These are phyloP conservation scores for Microdochium nivale DNA, from an alignment of 2,329 filamentous ascomycete species.

Conservation along the genomic window DNA sequence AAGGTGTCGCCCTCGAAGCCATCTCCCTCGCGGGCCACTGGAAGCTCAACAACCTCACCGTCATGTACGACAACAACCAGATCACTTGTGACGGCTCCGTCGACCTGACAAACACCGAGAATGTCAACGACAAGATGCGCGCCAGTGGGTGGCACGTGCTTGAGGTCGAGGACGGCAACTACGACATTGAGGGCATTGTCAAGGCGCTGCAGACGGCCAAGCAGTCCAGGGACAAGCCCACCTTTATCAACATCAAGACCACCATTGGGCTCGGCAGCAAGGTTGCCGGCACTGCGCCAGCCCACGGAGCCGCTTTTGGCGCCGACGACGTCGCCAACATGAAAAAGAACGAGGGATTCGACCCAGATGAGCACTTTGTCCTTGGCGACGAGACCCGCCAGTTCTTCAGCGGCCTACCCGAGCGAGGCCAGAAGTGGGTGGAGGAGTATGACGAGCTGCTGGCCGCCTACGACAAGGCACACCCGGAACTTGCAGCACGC, in stretches of 20 bases:
- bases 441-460: conserved; percentile 39
- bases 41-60: conserved; percentile 39
- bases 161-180: conserved; percentile 38
- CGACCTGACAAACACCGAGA: conserved; percentile 42
- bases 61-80: conserved; percentile 51
- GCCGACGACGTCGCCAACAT: conserved; percentile 41
- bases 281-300: conserved; percentile 36
- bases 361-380: conserved; percentile 37
- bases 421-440: conserved; percentile 35
- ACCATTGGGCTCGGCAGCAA: conserved; percentile 44
- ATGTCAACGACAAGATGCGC: conserved; percentile 45
- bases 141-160: conserved; percentile 44
- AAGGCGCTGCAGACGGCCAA: conserved; percentile 32
- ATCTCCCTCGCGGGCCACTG: conserved; percentile 43
- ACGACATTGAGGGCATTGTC: conserved; percentile 36
- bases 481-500: conserved; percentile 22
- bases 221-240: conserved; percentile 32
- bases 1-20: conserved; percentile 45
- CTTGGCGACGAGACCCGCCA: conserved; percentile 34
- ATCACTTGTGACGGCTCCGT: conserved; percentile 47
- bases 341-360: conserved; percentile 40
- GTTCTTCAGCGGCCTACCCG: conserved; percentile 42
- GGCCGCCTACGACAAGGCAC: conserved; percentile 23
- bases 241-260: conserved; percentile 48
- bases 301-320: conserved; percentile 51